Conservation (phyloP, 257 asterid genomes). For the Solanum chiquidenum region DNA sequence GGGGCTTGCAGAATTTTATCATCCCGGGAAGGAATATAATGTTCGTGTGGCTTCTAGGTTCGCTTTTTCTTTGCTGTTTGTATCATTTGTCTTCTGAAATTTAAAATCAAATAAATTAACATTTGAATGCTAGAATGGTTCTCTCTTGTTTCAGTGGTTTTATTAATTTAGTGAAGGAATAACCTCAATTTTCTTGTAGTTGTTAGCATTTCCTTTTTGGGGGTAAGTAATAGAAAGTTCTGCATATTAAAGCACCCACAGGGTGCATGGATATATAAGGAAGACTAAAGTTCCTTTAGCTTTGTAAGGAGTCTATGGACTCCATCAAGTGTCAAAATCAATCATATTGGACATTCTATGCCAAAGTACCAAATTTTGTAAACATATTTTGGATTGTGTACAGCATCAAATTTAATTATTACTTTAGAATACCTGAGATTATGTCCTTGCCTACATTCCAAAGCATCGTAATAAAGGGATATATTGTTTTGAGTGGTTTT, state of each 20-base stretch:
- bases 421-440: not conserved
- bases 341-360: not conserved
- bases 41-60: slow-evolving; percentile 48
- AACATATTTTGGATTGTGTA: not conserved
- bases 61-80: slow-evolving; percentile 3
- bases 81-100: not conserved
- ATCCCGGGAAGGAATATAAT: slow-evolving; percentile 38
- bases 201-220: not conserved
- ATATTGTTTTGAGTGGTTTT: not conserved
- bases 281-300: not conserved
- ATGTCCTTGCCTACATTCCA: not conserved
- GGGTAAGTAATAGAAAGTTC: not conserved
- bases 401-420: not conserved
- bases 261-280: not conserved
- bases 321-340: not conserved
- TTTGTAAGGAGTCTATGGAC: not conserved
- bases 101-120: not conserved
- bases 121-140: not conserved
- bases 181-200: not conserved
- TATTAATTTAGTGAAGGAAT: not conserved
- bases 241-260: not conserved
- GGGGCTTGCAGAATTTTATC: slow-evolving; percentile 44
- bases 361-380: not conserved
- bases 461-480: not conserved
- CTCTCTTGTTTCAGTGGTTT: not conserved